Evolutionary conservation across 2,329 filamentous ascomycete species (phyloP), one percentile per base, ranked within the genome.

Genomic region (Diaporthe batatas): DNA sequence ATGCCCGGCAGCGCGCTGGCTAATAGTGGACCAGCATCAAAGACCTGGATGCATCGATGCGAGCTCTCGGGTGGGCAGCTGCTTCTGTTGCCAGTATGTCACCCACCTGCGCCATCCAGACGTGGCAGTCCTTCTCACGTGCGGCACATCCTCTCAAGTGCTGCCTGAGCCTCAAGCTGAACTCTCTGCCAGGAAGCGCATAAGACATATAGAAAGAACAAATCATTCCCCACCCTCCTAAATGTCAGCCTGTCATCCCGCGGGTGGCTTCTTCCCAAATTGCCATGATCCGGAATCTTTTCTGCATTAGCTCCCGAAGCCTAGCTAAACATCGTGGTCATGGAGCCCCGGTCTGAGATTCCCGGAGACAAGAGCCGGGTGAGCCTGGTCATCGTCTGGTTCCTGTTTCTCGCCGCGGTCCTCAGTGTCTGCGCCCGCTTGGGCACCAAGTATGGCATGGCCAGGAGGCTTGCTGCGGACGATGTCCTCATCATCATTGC

Each of bases 361-460:
- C n/a, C 53, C 25, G 36, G 39, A 18, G 67, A 69, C 39, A 69
- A 25, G 67, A 69, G 67, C 53, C 39, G 36, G 6, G 54, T 55
- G 6, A 69, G 25, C 39, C n/a, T 69, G 29, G 67, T 69, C 21
- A 69, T 69, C 5, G n/a, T 69, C 2, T 69, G 67, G 67, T 69
- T 69, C 39, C 67, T 69, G 25, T 69, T 18, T 32, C 53, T 69
- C 5, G 67, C 67, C 4, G 53, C 29, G 4, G 53, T 49, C 21
- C 44, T 69, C 21, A 69, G 67, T 21, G 53, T 69, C 7, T 55
- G 53, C 53, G 67, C 67, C 7, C 67, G 67, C 21, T 16, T 69
- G 25, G 67, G 67, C 25, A 69, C 67, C 6, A 69, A 69, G 29
- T 69, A 69, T 36, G 67, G 53, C 67, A 69, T 69, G 67, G 67